Conservation (phyloP, 305 asterid species). For the Petunia hybrid region DNA sequence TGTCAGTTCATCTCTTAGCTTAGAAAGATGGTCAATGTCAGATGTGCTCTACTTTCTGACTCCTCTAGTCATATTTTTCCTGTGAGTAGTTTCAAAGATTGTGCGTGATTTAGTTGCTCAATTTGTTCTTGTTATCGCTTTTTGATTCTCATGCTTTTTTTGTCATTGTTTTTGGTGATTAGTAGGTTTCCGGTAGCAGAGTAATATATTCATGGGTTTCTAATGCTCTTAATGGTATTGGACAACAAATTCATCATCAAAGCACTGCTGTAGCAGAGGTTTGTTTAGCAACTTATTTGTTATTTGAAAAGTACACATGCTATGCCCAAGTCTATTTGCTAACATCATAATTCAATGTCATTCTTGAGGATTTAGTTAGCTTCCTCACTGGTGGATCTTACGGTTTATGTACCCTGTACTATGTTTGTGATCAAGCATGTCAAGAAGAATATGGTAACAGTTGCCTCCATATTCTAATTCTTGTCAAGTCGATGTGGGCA, state of each 20-base stretch:
- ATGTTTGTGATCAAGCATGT: neutral
- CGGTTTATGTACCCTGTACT: neutral
- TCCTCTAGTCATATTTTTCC: neutral
- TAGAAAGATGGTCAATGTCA: neutral
- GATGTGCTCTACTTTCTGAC: neutral
- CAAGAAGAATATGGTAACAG: slow-evolving; percentile 1
- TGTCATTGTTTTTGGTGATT: slow-evolving; percentile 61
- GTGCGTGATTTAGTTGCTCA: slow-evolving; percentile 16
- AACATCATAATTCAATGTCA: neutral
- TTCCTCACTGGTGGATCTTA: slow-evolving; percentile 21
- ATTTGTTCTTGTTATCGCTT: slow-evolving; percentile 24
- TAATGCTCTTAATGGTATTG: slow-evolving; percentile 59
- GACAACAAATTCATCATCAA: slow-evolving; percentile 63
- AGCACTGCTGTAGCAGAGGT: slow-evolving; percentile 64
- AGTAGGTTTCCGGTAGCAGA: slow-evolving; percentile 94
- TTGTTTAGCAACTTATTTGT: slow-evolving; percentile 29
- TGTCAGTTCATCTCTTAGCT: neutral
- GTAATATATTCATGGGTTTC: slow-evolving; percentile 88
- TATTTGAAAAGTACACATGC: slow-evolving; percentile 23
- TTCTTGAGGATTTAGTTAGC: neutral
- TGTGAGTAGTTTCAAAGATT: neutral
- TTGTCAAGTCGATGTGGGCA: neutral
- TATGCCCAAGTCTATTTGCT: slow-evolving; percentile 4
- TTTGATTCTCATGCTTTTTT: slow-evolving; percentile 32
- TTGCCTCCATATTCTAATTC: neutral